Evolutionary conservation across 306 rosid species (phyloP), one percentile per base, ranked within the genome.

Genomic region (Vigna angularis): DNA sequence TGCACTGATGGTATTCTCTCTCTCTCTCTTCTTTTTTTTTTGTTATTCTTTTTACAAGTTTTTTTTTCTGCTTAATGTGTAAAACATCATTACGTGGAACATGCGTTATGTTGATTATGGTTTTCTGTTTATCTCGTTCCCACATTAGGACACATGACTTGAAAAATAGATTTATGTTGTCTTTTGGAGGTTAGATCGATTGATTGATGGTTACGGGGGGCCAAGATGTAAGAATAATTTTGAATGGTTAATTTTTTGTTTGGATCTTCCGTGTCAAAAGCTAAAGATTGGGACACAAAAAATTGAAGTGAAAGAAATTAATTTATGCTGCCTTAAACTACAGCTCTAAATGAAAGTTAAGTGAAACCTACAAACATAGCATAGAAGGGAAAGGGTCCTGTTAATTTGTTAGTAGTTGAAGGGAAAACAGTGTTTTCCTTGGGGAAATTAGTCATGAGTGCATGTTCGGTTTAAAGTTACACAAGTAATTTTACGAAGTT

Each of bases 1-100:
- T 93, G 98, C 65, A 93, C 93, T 2, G 11, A 22, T 48, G 77
- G 84, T 13, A 70, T 36, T 71, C 53, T 3, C 70, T 30, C 34
- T 30, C 32, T 28, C 34, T 30, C 34, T 30, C 28, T 26, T 26
- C 4, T 30, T 30, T 47, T 1, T 1, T 36, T 30, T 57, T 24
- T 48, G 10, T 13, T 20, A 40, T 38, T 65, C 30, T 10, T 51
- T 18, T 32, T 3, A 9, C 13, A 8, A 6, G 0, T 36, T 47
- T 22, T 56, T 36, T 34, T 56, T 15, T 22, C 6, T 7, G 16
- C 18, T 17, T 16, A 3, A 14, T 61, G 17, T 74, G 40, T 48
- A 6, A 53, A 26, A 57, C 64, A 59, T 28, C 16, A 51, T 51
- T 62, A 12, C 6, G 26, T 49, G 32, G 2, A 20, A 6, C 51